A percentile compares a stretch with the other conserved stretches of the same genome.
Conservation (phyloP, 2,329 filamentous ascomycete species). For the Penicillium sp. region DNA sequence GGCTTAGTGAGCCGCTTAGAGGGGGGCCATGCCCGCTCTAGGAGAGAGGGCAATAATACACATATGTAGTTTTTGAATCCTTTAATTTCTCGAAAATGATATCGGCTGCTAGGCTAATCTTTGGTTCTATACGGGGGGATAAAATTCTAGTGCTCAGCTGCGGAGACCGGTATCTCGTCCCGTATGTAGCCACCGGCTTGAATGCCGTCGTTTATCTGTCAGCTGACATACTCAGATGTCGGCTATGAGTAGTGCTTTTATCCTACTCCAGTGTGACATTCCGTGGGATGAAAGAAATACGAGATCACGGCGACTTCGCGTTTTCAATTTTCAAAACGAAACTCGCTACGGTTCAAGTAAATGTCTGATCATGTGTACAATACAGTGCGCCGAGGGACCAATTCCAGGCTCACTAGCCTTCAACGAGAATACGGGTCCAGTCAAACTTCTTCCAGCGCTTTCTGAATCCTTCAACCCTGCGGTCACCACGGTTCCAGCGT, state of each 20-base stretch:
- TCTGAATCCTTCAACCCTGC: conserved; percentile 71
- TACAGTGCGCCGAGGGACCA: background rate
- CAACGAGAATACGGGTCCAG: conserved; percentile 67
- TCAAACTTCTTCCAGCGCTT: conserved; percentile 91
- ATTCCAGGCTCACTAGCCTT: conserved; percentile 33
- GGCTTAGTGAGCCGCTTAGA: no score
- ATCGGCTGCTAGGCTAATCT: background rate
- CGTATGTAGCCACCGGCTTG: background rate
- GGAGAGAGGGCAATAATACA: no score
- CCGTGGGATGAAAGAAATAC: no score
- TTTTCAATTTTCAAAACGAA: background rate
- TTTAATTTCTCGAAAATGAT: background rate
- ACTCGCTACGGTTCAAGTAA: background rate
- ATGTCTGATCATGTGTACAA: background rate
- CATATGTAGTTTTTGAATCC: background rate
- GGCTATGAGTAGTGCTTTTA: background rate
- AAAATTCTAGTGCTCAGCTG: background rate
- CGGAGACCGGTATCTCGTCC: background rate
- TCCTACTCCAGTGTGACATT: background rate
- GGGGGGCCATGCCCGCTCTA: no score
- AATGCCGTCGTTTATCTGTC: background rate
- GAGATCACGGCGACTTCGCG: background rate
- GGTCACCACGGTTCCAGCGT: conserved; percentile 68
- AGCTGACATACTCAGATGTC: background rate
- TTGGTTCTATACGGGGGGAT: background rate